These are phyloP conservation scores for Auriscalpium microsporum DNA, from an alignment of 768 basidiomycete genomes.

Conservation along the genomic window DNA sequence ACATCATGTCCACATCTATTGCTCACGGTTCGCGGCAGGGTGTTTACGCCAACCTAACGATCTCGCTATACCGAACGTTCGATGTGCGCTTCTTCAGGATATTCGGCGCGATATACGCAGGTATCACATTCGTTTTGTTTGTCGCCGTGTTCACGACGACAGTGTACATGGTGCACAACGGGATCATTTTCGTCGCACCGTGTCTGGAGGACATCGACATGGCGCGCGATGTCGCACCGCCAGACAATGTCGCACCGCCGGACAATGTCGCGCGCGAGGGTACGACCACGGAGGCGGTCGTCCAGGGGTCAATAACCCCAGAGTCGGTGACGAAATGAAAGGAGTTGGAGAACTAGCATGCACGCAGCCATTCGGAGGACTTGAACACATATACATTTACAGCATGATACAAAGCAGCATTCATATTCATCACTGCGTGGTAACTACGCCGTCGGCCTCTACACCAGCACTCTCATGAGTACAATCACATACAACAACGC, in stretches of 20 bases:
- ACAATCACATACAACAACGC: too few species aligned
- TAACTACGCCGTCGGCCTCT: too few species aligned
- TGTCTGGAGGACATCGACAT: constrained; percentile 27
- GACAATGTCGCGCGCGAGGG: too few species aligned
- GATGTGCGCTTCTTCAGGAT: constrained; percentile 49
- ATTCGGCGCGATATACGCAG: constrained; percentile 48
- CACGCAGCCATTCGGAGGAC: too few species aligned
- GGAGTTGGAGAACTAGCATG: too few species aligned
- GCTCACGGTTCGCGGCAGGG: constrained; percentile 28
- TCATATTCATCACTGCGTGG: too few species aligned
- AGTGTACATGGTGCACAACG: constrained; percentile 23
- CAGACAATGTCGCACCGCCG: background rate
- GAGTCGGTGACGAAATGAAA: too few species aligned
- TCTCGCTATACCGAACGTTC: constrained; percentile 40
- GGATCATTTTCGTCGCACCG: constrained; percentile 36
- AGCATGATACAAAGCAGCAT: too few species aligned
- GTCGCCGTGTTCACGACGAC: constrained; percentile 38
- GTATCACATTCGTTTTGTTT: constrained; percentile 46
- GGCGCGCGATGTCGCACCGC: background rate
- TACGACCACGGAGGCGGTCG: too few species aligned
- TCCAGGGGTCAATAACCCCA: too few species aligned
- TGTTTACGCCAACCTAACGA: constrained; percentile 61
- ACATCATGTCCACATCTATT: background rate
- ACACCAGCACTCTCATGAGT: too few species aligned
- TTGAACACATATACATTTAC: too few species aligned